These are phyloP conservation scores for Trichosporon inkin DNA, from an alignment of 1,284 basidiomycete species.

Conservation along the genomic window DNA sequence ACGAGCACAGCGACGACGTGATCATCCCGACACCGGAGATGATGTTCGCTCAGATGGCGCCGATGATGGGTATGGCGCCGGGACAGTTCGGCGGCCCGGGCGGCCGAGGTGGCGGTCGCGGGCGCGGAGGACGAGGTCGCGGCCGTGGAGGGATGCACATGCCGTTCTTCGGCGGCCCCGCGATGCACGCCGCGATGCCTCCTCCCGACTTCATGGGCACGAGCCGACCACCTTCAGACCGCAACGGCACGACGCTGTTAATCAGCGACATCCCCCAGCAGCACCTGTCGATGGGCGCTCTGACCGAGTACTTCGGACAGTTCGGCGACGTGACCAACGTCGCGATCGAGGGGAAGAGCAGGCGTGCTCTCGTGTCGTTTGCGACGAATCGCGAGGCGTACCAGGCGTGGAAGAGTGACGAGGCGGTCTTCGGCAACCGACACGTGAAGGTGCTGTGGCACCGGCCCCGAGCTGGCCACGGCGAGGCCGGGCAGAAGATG, in stretches of 20 bases:
- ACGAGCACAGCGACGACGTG: slow-evolving; percentile 69
- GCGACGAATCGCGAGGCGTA: slow-evolving; percentile 78
- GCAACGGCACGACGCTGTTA: slow-evolving; percentile 78
- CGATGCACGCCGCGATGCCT: slow-evolving; percentile 11
- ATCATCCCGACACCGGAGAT: slow-evolving; percentile 54
- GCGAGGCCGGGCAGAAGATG: slow-evolving; percentile 65
- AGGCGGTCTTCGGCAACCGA: slow-evolving; percentile 86
- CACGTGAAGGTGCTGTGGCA: slow-evolving; percentile 96
- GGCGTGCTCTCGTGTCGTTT: slow-evolving; percentile 80
- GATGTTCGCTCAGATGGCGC: slow-evolving; percentile 45
- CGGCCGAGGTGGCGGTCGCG: slow-evolving; percentile 51
- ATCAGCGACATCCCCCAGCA: slow-evolving; percentile 90
- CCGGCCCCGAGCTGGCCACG: slow-evolving; percentile 80
- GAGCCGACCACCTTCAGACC: slow-evolving; percentile 46
- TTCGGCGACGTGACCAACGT: slow-evolving; percentile 93
- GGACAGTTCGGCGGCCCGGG: slow-evolving; percentile 24
- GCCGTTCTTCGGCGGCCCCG: slow-evolving; percentile 19
- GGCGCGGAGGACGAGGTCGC: slow-evolving; percentile 37
- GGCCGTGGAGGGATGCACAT: slow-evolving; percentile 48
- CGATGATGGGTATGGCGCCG: slow-evolving; percentile 27
- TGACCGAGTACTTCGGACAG: slow-evolving; percentile 85
- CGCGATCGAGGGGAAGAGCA: slow-evolving; percentile 72
- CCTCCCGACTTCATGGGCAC: slow-evolving; percentile 19
- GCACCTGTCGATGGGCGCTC: slow-evolving; percentile 68
- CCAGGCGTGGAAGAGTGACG: slow-evolving; percentile 84